Conservation (phyloP, 1,139 yeast species). For the Pneumocystis carinii region DNA sequence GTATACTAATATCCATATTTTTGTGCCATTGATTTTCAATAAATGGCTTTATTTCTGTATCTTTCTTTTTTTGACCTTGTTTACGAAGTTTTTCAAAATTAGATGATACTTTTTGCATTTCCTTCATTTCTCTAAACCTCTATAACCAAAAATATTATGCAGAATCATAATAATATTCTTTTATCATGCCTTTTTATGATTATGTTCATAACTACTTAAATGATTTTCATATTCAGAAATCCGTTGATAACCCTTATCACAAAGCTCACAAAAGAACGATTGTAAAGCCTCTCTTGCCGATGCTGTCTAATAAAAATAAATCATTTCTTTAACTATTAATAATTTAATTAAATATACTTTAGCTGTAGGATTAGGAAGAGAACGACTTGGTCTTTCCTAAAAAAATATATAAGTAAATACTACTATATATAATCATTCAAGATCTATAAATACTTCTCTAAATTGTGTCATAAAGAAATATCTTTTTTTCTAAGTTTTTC, state of each 20-base stretch:
- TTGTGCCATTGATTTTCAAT: background rate
- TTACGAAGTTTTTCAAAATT: background rate
- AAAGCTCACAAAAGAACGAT: background rate
- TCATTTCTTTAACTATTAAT: background rate
- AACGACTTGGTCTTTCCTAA: background rate
- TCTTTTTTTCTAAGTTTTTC: too few relatives aligned
- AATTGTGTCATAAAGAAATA: background rate
- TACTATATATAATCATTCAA: background rate
- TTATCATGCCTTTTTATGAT: background rate
- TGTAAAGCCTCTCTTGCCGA: background rate
- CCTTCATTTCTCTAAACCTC: background rate
- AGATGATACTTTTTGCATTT: background rate
- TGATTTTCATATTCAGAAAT: background rate
- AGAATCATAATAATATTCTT: background rate
- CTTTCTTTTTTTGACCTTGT: background rate
- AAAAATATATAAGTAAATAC: background rate
- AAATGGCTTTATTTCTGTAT: background rate
- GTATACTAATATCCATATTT: background rate
- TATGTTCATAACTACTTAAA: background rate
- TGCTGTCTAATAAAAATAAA: background rate
- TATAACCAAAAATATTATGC: background rate
- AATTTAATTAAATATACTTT: background rate
- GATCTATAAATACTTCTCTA: background rate
- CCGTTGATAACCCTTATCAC: background rate
- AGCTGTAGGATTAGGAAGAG: background rate